Evolutionary conservation across 331 rosid species (phyloP), one percentile per base, ranked within the genome.

Genomic region (Rhamnella rubrinervis): DNA sequence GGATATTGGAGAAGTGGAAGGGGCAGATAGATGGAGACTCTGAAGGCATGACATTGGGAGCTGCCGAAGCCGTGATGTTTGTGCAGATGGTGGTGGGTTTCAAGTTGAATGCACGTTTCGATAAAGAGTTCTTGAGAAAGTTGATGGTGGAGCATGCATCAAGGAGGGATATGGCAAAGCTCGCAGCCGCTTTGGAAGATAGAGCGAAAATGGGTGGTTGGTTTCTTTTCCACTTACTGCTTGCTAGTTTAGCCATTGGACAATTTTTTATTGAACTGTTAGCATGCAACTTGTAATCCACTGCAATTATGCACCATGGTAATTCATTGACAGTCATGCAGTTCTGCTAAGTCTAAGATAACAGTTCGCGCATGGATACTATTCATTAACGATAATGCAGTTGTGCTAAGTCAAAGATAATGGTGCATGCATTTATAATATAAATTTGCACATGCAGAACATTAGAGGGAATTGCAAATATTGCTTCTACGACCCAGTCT

Each of bases 21-120:
- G 86, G 49, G 19, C 82, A 73, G 61, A 71, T 84, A 72, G 92
- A 82, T 5, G 70, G 67, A 11, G 75, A 77, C 46, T 38, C 67
- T 1, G 85, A 63, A 39, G 63, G 73, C 7, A 70, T 77, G 38
- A 46, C 79, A 25, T 41, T 76, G 46, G 92, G 88, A 64, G 90
- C 92, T 0, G 97, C 97, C 5, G 97, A 90, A 71, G 88, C 84
- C 1, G 95, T 88, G 50, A 88, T 84, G 95, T 88, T 90, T 80
- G 61, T 90, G 80, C 96, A 90, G 78, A 79, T 86, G 83, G 92
- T 90, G 55, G 80, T 83, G 11, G 88, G 92, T 23, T 88, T 90
- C 38, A 73, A 81, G 51, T 64, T 90, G 59, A 68, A 70, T 23
- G 64, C 61, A 5, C 83, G 71, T 74, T 82, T 86, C 0, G 76